A percentile compares a stretch with the other conserved stretches of the same genome.
These are phyloP conservation scores for Chrysanthemum makinoi DNA, from an alignment of 129 eudicot genomes.

Conservation along the genomic window DNA sequence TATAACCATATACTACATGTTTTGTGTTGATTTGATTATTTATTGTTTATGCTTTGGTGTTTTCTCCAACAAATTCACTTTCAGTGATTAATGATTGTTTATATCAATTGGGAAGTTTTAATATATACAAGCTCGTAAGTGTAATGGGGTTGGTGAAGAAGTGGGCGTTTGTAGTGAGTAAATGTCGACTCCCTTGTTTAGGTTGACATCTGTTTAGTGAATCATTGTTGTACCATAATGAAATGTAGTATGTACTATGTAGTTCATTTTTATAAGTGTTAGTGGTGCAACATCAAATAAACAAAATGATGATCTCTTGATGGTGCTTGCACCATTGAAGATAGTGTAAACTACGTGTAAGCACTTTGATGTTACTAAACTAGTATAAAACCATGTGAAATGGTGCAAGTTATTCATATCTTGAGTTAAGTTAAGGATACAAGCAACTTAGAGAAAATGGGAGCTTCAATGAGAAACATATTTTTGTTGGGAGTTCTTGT, in stretches of 20 bases:
- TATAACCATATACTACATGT: no score
- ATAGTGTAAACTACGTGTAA: conserved; percentile 38
- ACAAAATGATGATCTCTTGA: conserved; percentile 11
- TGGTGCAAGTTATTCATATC: conserved; percentile 26
- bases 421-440: not conserved
- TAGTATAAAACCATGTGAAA: conserved; percentile 34
- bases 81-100: conserved; percentile 20
- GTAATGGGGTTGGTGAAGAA: conserved; percentile 53
- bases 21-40: no score
- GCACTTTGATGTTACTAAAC: conserved; percentile 15
- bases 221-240: conserved; percentile 30
- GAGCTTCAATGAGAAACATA: conserved; percentile 45
- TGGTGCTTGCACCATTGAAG: conserved; percentile 54
- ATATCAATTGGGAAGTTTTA: conserved; percentile 10
- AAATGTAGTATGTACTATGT: not conserved
- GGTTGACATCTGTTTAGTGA: not conserved
- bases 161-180: conserved; percentile 9
- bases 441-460: conserved; percentile 30
- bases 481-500: conserved; percentile 43
- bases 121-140: conserved; percentile 14
- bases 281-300: conserved; percentile 34
- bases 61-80: not conserved
- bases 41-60: no score
- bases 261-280: conserved; percentile 17
- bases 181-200: conserved; percentile 23